Evolutionary conservation across 805 yeast genomes (phyloP).

Genomic region (Myxozyma neglecta): DNA sequence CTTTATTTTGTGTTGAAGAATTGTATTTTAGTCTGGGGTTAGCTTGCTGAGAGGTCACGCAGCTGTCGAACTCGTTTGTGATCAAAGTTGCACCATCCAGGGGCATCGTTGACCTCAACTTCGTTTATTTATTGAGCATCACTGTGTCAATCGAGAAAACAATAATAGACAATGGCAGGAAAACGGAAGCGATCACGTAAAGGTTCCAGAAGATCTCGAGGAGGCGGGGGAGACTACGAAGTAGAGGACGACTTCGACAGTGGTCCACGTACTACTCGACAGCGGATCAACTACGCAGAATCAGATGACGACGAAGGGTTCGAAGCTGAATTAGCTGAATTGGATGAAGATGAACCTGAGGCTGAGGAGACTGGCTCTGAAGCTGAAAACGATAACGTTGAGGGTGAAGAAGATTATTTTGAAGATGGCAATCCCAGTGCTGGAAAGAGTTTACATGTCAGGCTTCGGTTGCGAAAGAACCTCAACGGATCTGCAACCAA

Average conservation of each 20-base stretch:
- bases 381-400: neutral
- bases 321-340: conserved; percentile 46
- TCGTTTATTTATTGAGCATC: neutral
- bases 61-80: no score
- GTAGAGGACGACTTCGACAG: conserved; percentile 4
- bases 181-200: conserved; percentile 22
- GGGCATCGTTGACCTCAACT: no score
- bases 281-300: conserved; percentile 20
- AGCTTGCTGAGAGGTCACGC: no score
- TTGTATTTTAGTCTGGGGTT: no score
- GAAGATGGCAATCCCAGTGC: conserved; percentile 7
- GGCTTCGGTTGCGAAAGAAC: conserved; percentile 6
- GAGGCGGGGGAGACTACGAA: neutral
- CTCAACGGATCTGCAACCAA: neutral
- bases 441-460: conserved; percentile 5
- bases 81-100: no score
- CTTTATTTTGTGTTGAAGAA: no score
- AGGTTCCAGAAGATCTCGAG: conserved; percentile 1
- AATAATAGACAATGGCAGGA: conserved; percentile 47
- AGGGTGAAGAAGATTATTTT: conserved; percentile 1
- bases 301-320: conserved; percentile 16
- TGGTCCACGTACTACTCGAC: conserved; percentile 18
- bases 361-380: conserved; percentile 38
- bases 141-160: conserved; percentile 51
- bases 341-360: conserved; percentile 43